Conservation (phyloP, 2,329 filamentous ascomycete species). For the Paraphaeosphaeria sporulosa region DNA sequence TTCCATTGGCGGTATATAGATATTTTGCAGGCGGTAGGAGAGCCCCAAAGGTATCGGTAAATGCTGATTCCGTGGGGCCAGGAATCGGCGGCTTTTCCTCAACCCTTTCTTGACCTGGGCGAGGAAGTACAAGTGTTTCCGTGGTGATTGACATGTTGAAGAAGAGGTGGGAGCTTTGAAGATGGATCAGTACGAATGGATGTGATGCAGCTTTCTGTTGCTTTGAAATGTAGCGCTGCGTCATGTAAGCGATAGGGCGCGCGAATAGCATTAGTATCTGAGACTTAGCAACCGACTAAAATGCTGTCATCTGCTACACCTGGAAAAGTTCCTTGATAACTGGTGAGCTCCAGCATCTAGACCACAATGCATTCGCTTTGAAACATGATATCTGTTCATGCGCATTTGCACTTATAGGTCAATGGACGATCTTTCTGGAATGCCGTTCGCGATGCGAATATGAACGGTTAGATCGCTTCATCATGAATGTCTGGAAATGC, state of each 20-base stretch:
- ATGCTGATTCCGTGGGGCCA: conserved; percentile 49
- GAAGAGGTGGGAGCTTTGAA: neutral
- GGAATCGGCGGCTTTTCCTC: conserved; percentile 34
- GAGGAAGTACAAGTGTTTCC: conserved; percentile 31
- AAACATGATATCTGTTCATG: no score
- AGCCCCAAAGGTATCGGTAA: conserved; percentile 48
- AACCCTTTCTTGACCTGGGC: conserved; percentile 25
- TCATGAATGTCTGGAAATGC: neutral
- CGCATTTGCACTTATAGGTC: no score
- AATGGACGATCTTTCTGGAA: no score
- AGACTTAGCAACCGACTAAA: no score
- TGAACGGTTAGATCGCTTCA: no score
- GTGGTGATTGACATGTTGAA: conserved; percentile 11
- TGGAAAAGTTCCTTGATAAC: no score
- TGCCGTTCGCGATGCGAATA: no score
- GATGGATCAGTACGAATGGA: neutral
- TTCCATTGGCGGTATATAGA: conserved; percentile 43
- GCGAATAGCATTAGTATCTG: no score
- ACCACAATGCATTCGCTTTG: no score
- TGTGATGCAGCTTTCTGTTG: neutral
- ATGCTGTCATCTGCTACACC: no score
- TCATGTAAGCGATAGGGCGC: neutral
- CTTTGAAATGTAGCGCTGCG: neutral
- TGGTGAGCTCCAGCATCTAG: no score
- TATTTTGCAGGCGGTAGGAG: conserved; percentile 51